Percentiles rank a stretch among this genome's conserved stretches.
Evolutionary conservation across 2,329 filamentous ascomycete species (phyloP).

Genomic region (Colletotrichum musae): DNA sequence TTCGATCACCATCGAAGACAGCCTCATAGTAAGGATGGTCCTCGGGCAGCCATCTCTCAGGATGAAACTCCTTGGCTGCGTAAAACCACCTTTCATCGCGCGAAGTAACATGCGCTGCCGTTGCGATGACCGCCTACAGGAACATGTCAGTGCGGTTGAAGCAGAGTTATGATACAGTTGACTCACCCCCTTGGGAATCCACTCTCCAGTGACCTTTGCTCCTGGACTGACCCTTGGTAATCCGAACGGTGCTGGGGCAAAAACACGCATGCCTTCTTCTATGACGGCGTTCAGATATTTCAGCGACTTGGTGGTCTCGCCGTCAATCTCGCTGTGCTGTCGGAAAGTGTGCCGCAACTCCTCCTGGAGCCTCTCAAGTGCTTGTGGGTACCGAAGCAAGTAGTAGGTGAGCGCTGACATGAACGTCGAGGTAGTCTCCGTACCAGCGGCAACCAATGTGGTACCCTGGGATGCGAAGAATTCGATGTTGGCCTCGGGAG

Average conservation of each 20-base stretch:
- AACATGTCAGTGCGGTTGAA: background rate
- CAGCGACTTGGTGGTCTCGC: conserved; percentile 17
- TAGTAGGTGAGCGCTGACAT: conserved; percentile 22
- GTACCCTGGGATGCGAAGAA: conserved; percentile 23
- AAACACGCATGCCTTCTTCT: conserved; percentile 31
- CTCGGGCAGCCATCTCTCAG: conserved; percentile 18
- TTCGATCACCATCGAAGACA: conserved; percentile 1
- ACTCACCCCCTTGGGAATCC: conserved; percentile 29
- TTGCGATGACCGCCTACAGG: conserved; percentile 11
- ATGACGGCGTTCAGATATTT: conserved; percentile 11
- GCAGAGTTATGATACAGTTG: background rate
- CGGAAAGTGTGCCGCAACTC: conserved; percentile 5
- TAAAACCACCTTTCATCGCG: conserved; percentile 28
- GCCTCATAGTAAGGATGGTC: conserved; percentile 15
- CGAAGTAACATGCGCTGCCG: conserved; percentile 21
- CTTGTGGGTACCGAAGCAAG: conserved; percentile 12
- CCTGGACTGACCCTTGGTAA: conserved; percentile 25
- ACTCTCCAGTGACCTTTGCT: conserved; percentile 3
- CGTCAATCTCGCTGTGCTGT: conserved; percentile 6
- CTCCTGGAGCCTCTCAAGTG: conserved; percentile 1
- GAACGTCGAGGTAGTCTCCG: conserved; percentile 27
- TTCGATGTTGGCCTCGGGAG: conserved; percentile 20
- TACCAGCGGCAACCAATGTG: conserved; percentile 15
- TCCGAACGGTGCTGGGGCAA: conserved; percentile 20
- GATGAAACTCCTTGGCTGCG: conserved; percentile 26